Percentiles rank a stretch among this genome's conserved stretches.
Conservation (phyloP, 2,329 filamentous ascomycete genomes). For the Calonectria pseudoturangicola region DNA sequence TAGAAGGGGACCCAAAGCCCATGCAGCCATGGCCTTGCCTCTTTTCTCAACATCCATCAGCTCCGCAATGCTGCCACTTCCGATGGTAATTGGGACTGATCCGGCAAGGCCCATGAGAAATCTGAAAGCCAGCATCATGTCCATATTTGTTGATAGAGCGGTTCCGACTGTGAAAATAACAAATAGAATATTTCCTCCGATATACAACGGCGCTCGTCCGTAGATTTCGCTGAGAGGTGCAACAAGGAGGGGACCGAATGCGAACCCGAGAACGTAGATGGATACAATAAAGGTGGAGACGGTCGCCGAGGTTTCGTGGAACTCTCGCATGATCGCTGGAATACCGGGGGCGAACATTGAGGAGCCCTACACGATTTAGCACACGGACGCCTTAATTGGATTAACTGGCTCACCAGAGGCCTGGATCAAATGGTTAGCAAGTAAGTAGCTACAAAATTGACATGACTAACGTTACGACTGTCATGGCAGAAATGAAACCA, state of each 20-base stretch:
- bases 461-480: slow-evolving; percentile 51
- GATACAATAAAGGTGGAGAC: slow-evolving; percentile 66
- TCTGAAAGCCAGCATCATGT: slow-evolving; percentile 76
- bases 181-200: slow-evolving; percentile 66
- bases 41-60: slow-evolving; percentile 75
- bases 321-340: slow-evolving; percentile 66
- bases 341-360: slow-evolving; percentile 62
- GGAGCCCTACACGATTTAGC: slow-evolving; percentile 50
- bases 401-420: slow-evolving; percentile 46
- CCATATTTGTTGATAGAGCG: slow-evolving; percentile 74
- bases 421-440: slow-evolving; percentile 41
- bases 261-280: slow-evolving; percentile 70
- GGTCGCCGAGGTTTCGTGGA: slow-evolving; percentile 60
- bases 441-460: background rate
- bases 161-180: slow-evolving; percentile 69
- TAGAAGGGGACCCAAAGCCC: slow-evolving; percentile 77
- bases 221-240: slow-evolving; percentile 79
- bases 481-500: slow-evolving; percentile 54
- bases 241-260: slow-evolving; percentile 77
- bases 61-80: slow-evolving; percentile 79
- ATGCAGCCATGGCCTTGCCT: slow-evolving; percentile 78
- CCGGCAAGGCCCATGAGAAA: slow-evolving; percentile 78
- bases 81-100: slow-evolving; percentile 79
- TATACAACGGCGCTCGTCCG: slow-evolving; percentile 66
- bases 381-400: no score